phyloP scores from a whole-genome alignment of 345 rosid species.

The Cochlearia excelsa region DNA sequence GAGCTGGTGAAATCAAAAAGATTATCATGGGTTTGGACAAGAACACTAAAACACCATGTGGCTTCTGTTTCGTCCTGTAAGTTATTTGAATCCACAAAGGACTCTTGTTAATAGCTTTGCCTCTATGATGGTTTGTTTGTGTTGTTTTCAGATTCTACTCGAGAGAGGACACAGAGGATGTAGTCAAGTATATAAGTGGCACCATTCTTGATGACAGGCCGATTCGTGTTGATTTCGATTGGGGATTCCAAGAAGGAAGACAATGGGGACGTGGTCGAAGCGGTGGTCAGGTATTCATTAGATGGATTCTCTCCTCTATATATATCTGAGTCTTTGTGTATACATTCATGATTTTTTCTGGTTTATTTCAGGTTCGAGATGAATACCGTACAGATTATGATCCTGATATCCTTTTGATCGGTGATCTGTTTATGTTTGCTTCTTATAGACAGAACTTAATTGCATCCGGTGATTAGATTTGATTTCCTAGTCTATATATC shows the following conservation, averaged over 20 bases:
- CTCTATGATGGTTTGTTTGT: not conserved
- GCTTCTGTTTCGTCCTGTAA: conserved; percentile 88
- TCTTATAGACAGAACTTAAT: not conserved
- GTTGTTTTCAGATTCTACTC: conserved; percentile 65
- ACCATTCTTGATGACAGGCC: conserved; percentile 98
- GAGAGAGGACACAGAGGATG: conserved; percentile 97
- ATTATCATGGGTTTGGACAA: conserved; percentile 97
- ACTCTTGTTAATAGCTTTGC: not conserved
- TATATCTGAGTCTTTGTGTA: not conserved
- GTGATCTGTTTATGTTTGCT: not conserved
- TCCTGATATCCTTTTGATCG: conserved; percentile 91
- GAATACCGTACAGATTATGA: conserved; percentile 98
- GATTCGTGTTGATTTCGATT: conserved; percentile 95
- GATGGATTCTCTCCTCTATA: not conserved
- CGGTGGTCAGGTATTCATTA: conserved; percentile 78
- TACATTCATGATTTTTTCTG: not conserved
- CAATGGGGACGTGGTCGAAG: conserved; percentile 99
- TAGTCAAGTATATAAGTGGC: conserved; percentile 88
- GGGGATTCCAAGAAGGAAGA: conserved; percentile 98
- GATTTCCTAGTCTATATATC: conserved; percentile 1
- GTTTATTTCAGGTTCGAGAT: conserved; percentile 77
- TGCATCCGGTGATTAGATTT: not conserved
- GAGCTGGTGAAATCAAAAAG: conserved; percentile 96
- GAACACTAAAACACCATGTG: conserved; percentile 94
- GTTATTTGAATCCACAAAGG: conserved; percentile 17